Evolutionary conservation across 768 basidiomycete genomes (phyloP), one percentile per base, ranked within the genome.

Genomic region (Rhodotorula babjevae): DNA sequence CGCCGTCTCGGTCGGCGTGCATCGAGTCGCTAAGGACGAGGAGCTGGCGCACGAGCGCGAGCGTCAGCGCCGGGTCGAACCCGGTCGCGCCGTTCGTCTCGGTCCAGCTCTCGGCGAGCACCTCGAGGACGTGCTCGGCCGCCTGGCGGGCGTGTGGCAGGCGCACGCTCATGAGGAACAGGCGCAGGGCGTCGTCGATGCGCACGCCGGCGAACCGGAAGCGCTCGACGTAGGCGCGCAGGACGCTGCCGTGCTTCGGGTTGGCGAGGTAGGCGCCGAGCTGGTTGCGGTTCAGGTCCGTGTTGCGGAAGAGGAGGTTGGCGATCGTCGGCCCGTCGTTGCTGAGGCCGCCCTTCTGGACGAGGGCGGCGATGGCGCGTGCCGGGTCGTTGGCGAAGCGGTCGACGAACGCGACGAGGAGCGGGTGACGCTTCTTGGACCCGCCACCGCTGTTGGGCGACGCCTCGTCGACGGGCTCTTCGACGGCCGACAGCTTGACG

Each of bases 41-140:
- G 73, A 93, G 86, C 9, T 91, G 88, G 65, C 89, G 86, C 50
- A 91, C 89, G 59, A 95, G 87, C 61, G 87, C 87, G 74, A 86
- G 83, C 23, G 90, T 88, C 73, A 91, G 29, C 31, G 57, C 63
- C 15, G 74, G 71, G 47, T 75, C 74, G 62, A 67, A 61, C 2
- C 71, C 74, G 36, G 86, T 84, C 61, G 85, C 84, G 12, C 87
- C 86, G 79, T 99, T 98, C 29, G 91, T 89, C 71, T 93, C 90
- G 77, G 91, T 91, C 91, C 93, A 98, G 42, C 90, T 86, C 75
- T 86, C 85, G 23, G 93, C 90, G 79, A 99, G 93, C 18, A 89
- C 86, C 77, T 91, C 88, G 44, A 97, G 84, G 4, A 96, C 83
- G 76, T 88, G 85, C 74, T 93, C 91, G 46, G 88, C 81, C 49